Conservation (phyloP, 2,329 filamentous ascomycete genomes). For the Eutypa lata region DNA sequence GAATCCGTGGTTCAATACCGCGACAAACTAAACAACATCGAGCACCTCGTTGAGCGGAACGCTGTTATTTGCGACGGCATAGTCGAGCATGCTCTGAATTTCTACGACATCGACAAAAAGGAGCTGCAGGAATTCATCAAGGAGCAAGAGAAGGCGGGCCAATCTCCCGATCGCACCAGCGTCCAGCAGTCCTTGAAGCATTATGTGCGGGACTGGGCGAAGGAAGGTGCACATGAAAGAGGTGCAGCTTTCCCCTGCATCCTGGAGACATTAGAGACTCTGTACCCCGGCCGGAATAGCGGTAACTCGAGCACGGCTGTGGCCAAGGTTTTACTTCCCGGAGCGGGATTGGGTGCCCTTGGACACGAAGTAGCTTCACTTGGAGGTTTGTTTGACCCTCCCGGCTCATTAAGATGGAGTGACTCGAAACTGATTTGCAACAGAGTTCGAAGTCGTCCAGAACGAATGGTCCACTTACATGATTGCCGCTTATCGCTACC, state of each 20-base stretch:
- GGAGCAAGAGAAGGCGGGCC: slow-evolving; percentile 33
- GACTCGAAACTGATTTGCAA: slow-evolving; percentile 20
- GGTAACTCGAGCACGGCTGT: background rate
- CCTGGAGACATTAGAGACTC: slow-evolving; percentile 24
- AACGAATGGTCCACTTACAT: slow-evolving; percentile 60
- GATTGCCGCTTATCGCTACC: slow-evolving; percentile 51
- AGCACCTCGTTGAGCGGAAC: slow-evolving; percentile 42
- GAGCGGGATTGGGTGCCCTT: slow-evolving; percentile 50
- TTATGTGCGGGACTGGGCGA: slow-evolving; percentile 55
- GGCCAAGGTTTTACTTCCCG: slow-evolving; percentile 42
- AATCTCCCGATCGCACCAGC: slow-evolving; percentile 42
- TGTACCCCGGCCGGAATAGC: slow-evolving; percentile 27
- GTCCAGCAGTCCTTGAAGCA: slow-evolving; percentile 55
- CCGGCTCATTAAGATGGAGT: background rate
- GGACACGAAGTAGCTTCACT: slow-evolving; percentile 48
- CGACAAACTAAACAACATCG: slow-evolving; percentile 45
- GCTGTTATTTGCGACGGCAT: slow-evolving; percentile 44
- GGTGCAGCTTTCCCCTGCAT: slow-evolving; percentile 39
- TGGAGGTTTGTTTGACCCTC: slow-evolving; percentile 23
- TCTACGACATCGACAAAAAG: slow-evolving; percentile 39
- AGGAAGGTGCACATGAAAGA: slow-evolving; percentile 44
- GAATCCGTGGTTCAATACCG: slow-evolving; percentile 56
- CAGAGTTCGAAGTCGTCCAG: slow-evolving; percentile 44
- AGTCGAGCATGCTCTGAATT: slow-evolving; percentile 40
- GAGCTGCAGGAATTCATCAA: slow-evolving; percentile 45